A percentile compares a stretch with the other conserved stretches of the same genome.
These are phyloP conservation scores for Isabelozyma gotoi DNA, from an alignment of 805 yeast genomes.

Conservation along the genomic window DNA sequence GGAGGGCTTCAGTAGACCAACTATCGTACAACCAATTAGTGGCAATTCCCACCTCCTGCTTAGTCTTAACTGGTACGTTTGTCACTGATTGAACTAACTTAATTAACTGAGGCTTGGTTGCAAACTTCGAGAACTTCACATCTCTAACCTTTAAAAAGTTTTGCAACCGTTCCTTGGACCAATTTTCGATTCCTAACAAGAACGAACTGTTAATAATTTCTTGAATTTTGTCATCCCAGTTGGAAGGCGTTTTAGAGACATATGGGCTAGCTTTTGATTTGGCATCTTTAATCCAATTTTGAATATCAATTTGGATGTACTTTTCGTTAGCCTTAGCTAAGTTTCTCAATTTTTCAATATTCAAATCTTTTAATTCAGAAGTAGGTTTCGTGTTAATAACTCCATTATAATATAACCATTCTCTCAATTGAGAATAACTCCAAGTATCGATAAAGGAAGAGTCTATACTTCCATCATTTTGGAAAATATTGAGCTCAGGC, in stretches of 20 bases:
- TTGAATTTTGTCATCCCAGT: background rate
- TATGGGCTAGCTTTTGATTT: slow-evolving; percentile 31
- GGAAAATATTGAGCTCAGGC: slow-evolving; percentile 32
- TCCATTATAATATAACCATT: slow-evolving; percentile 51
- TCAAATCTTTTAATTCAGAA: slow-evolving; percentile 31
- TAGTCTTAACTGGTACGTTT: slow-evolving; percentile 27
- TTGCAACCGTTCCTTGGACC: slow-evolving; percentile 47
- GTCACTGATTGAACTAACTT: slow-evolving; percentile 38
- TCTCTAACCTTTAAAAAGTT: slow-evolving; percentile 42
- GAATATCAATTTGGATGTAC: slow-evolving; percentile 38
- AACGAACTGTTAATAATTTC: slow-evolving; percentile 42
- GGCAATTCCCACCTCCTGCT: slow-evolving; percentile 6
- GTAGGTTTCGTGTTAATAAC: slow-evolving; percentile 25
- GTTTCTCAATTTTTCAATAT: slow-evolving; percentile 31
- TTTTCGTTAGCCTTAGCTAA: slow-evolving; percentile 32
- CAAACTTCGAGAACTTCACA: slow-evolving; percentile 35
- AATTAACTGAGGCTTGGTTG: slow-evolving; percentile 39
- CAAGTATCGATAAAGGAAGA: slow-evolving; percentile 49
- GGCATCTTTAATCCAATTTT: slow-evolving; percentile 30
- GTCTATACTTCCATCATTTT: slow-evolving; percentile 38
- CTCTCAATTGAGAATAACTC: slow-evolving; percentile 53
- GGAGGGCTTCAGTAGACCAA: slow-evolving; percentile 36
- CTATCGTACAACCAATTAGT: slow-evolving; percentile 32
- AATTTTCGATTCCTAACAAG: slow-evolving; percentile 42
- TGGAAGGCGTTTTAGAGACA: slow-evolving; percentile 25